Percentiles rank a stretch among this genome's conserved stretches.
Conservation (phyloP, 495 filamentous ascomycete genomes). For the Xylaria nigripes region DNA sequence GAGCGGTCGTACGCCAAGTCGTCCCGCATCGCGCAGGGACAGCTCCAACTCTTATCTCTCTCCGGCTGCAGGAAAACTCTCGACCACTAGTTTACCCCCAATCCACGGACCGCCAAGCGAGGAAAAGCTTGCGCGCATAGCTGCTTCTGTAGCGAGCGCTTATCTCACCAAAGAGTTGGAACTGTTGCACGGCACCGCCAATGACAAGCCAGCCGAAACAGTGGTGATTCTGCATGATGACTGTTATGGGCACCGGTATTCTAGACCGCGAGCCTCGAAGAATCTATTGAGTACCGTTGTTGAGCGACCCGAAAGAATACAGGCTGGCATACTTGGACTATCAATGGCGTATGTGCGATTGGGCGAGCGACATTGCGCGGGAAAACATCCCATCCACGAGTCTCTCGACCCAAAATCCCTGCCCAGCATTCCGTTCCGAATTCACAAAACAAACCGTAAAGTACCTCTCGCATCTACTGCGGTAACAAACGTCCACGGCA, state of each 20-base stretch:
- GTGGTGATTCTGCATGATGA: constrained; percentile 82
- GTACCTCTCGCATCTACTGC: constrained; percentile 57
- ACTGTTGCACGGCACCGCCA: constrained; percentile 46
- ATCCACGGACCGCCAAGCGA: constrained; percentile 30
- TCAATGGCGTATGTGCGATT: constrained; percentile 82
- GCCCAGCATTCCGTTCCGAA: constrained; percentile 66
- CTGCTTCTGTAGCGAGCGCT: constrained; percentile 58
- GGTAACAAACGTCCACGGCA: constrained; percentile 77
- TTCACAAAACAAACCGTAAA: constrained; percentile 61
- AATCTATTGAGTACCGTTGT: constrained; percentile 65
- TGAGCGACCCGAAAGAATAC: constrained; percentile 86
- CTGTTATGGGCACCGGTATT: constrained; percentile 87
- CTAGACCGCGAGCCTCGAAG: constrained; percentile 65
- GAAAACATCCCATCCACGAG: constrained; percentile 53
- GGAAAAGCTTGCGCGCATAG: constrained; percentile 45
- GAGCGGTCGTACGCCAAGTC: constrained; percentile 31
- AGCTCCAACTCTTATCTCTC: constrained; percentile 43
- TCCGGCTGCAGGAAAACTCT: constrained; percentile 29
- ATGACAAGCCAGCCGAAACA: constrained; percentile 48
- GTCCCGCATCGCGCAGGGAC: constrained; percentile 36
- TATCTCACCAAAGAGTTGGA: constrained; percentile 64
- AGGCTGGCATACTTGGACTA: constrained; percentile 71
- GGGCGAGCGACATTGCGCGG: constrained; percentile 70
- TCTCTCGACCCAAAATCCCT: constrained; percentile 40
- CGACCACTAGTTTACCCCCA: constrained; percentile 22